Conservation (phyloP, 202 grass and related monocot species). For the Bolboschoenoplectus hybrid region DNA sequence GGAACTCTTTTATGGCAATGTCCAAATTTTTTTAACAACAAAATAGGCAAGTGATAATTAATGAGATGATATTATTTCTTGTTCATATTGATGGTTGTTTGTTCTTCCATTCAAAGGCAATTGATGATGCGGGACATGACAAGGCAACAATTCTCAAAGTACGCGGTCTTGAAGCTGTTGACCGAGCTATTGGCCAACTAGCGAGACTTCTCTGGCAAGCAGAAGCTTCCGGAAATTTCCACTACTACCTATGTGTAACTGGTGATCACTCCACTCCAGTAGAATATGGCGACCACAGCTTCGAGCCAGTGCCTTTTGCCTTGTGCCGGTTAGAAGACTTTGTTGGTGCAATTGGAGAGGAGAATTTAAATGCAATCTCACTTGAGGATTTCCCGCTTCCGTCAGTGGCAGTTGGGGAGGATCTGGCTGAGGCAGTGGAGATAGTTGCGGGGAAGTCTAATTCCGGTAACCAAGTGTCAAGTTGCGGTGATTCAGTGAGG, state of each 20-base stretch:
- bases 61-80: not conserved
- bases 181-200: constrained; percentile 77
- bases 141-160: constrained; percentile 90
- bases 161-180: constrained; percentile 77
- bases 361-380: constrained; percentile 50
- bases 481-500: constrained; percentile 62
- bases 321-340: constrained; percentile 70
- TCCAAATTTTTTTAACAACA: not conserved
- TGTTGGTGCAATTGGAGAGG: constrained; percentile 63
- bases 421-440: constrained; percentile 45
- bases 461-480: constrained; percentile 41
- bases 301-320: constrained; percentile 75
- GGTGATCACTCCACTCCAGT: constrained; percentile 95
- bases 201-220: constrained; percentile 79
- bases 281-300: constrained; percentile 93
- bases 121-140: constrained; percentile 92
- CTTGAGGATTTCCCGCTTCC: constrained; percentile 79
- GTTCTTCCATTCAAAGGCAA: constrained; percentile 56
- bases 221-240: constrained; percentile 64
- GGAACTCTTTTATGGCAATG: not conserved
- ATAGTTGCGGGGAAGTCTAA: not conserved
- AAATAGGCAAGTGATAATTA: not conserved
- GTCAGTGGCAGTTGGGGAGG: constrained; percentile 56
- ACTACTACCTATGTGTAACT: constrained; percentile 84
- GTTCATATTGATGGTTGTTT: not conserved